A percentile compares a stretch with the other conserved stretches of the same genome.
These are phyloP conservation scores for Aspergillus wentii DNA, from an alignment of 495 filamentous ascomycete species.

Conservation along the genomic window DNA sequence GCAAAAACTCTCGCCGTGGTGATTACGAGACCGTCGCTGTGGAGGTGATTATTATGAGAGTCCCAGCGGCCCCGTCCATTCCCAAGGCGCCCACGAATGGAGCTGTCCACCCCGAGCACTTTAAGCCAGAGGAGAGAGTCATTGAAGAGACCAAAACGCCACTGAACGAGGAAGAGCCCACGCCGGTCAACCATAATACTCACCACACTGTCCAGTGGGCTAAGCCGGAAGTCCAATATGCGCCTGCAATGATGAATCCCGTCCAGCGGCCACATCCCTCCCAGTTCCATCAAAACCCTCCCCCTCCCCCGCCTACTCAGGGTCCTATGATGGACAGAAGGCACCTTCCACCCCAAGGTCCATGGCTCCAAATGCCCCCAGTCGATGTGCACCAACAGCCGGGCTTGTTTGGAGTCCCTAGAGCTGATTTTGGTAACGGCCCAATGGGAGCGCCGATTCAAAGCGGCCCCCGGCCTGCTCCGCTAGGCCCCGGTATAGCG, in stretches of 20 bases:
- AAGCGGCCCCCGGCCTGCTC: too few species aligned
- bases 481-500: too few species aligned
- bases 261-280: not conserved
- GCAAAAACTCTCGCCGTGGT: constrained; percentile 21
- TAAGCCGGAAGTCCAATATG: not conserved
- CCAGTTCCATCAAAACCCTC: not conserved
- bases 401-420: too few species aligned
- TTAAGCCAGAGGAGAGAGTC: not conserved
- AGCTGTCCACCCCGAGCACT: too few species aligned
- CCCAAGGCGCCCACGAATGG: constrained; percentile 11
- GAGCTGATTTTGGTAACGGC: too few species aligned
- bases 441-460: too few species aligned
- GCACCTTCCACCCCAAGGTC: not conserved
- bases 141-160: not conserved
- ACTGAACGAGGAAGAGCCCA: not conserved
- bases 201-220: not conserved
- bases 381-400: not conserved
- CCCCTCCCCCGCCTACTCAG: not conserved
- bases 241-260: not conserved
- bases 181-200: not conserved
- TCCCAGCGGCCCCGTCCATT: constrained; percentile 11
- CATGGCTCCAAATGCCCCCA: not conserved
- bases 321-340: not conserved
- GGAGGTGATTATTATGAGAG: constrained; percentile 33
- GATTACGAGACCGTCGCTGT: constrained; percentile 31